Evolutionary conservation across 768 basidiomycete species (phyloP).

Genomic region (Boletus subparvulus): DNA sequence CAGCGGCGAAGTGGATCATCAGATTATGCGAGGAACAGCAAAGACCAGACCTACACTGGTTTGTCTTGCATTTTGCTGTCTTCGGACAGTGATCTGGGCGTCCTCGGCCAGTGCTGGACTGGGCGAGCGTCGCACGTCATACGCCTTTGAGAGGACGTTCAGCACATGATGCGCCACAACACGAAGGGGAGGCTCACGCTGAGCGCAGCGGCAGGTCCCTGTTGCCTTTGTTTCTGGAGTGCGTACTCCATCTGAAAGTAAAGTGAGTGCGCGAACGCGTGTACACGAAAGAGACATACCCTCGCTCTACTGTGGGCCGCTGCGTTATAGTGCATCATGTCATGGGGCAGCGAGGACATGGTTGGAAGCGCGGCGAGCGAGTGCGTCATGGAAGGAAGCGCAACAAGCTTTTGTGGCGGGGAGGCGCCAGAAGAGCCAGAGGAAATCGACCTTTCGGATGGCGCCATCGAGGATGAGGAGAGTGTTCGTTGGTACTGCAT

Average conservation of each 20-base stretch:
- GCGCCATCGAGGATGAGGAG: conserved; percentile 34
- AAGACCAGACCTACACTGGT: conserved; percentile 13
- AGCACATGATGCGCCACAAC: conserved; percentile 1
- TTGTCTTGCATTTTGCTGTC: conserved; percentile 29
- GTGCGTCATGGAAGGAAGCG: conserved; percentile 35
- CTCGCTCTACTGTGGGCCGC: conserved; percentile 31
- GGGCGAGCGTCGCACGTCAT: conserved; percentile 32
- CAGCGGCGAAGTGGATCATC: conserved; percentile 14
- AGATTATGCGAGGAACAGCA: conserved; percentile 1
- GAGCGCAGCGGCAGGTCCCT: conserved; percentile 22
- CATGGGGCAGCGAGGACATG: conserved; percentile 31
- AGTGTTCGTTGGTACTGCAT: conserved; percentile 33
- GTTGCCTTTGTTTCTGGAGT: conserved; percentile 33
- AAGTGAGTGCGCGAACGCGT: conserved; percentile 3
- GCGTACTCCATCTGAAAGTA: conserved; percentile 31
- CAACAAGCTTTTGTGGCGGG: conserved; percentile 28
- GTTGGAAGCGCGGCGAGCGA: conserved; percentile 32
- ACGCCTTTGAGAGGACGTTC: conserved; percentile 18
- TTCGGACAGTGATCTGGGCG: conserved; percentile 32
- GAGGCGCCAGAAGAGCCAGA: conserved; percentile 33
- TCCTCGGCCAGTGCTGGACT: conserved; percentile 34
- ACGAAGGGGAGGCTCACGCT: conserved; percentile 17
- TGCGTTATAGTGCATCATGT: conserved; percentile 34
- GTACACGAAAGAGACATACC: conserved; percentile 9
- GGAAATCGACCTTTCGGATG: conserved; percentile 34